Conservation (phyloP, 345 rosid species). For the Litchi chinensis region DNA sequence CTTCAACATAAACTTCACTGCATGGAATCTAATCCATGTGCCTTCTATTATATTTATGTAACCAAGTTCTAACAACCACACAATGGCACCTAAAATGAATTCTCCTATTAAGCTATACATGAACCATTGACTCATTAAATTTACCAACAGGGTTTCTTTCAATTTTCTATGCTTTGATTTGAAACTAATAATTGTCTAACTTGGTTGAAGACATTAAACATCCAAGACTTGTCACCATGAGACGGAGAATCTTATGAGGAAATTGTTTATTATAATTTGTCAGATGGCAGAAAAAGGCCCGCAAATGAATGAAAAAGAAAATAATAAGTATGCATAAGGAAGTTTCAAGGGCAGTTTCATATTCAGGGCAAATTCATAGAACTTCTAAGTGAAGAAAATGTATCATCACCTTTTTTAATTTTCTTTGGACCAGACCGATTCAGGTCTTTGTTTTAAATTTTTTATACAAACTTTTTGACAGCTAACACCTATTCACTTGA, state of each 20-base stretch:
- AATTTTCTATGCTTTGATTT: neutral
- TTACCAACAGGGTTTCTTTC: no score
- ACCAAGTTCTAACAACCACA: neutral
- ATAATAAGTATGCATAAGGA: neutral
- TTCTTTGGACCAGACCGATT: neutral
- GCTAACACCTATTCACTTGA: neutral
- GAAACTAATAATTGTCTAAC: neutral
- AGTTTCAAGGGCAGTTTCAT: slow-evolving; percentile 22
- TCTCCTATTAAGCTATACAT: neutral
- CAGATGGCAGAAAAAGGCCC: neutral
- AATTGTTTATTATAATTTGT: neutral
- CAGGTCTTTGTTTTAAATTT: slow-evolving; percentile 1
- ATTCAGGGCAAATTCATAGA: slow-evolving; percentile 22
- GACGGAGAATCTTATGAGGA: slow-evolving; percentile 22
- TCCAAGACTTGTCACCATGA: slow-evolving; percentile 7
- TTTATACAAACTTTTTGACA: neutral
- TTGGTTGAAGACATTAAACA: neutral
- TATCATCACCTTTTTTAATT: neutral
- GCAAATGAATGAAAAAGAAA: neutral
- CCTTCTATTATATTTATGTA: neutral
- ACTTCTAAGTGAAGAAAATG: neutral
- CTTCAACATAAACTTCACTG: neutral
- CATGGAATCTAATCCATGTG: neutral
- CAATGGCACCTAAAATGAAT: neutral
- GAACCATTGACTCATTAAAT: neutral